Base-by-base conservation (phyloP, 345 rosid genomes). In the Noccaea bulbosa region DNA sequence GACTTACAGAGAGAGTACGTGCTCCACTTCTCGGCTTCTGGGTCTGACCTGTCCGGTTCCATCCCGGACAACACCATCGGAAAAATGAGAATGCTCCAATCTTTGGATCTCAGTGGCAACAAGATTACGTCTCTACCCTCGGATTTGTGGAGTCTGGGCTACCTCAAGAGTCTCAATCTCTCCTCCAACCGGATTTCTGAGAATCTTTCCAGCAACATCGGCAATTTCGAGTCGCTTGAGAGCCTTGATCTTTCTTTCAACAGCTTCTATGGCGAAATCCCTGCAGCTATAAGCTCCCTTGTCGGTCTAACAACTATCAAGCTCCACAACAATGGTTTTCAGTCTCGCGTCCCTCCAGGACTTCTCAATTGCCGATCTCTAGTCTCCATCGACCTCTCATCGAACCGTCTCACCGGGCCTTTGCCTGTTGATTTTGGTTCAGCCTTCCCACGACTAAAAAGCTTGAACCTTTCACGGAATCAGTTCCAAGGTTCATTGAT, bases 21-120 rank as follows among this genome's bases (percentile, higher is more conserved):
- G 52, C 16, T 80, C 32, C 57, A 33, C 61, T 69, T 90, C 10
- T 54, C 63, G 1, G 92, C 87, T 65, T 69, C 96, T 62, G 81
- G 82, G 70, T 66, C 70, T 39, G 83, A 84, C 67, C 88, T 93
- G 0, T 84, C 93, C 46, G 98, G 96, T 74, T 58, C 89, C 11
- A 85, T 90, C 64, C 97, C 98, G 39, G 97, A 90, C 16, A 62
- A 70, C 65, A 93, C 96, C 76, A 81, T 93, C 60, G 98, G 98
- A 8, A 93, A 90, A 80, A 81, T 93, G 71, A 87, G 61, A 76
- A 84, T 77, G 74, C 93, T 90, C 24, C 81, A 70, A 51, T 41
- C 71, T 72, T 76, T 93, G 77, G 93, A 93, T 81, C 93, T 93
- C 70, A 88, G 97, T 80, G 62, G 81, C 70, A 93, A 90, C 88